phyloP scores from a whole-genome alignment of 352 stramenopile species.

The Saprolegnia diclina region DNA sequence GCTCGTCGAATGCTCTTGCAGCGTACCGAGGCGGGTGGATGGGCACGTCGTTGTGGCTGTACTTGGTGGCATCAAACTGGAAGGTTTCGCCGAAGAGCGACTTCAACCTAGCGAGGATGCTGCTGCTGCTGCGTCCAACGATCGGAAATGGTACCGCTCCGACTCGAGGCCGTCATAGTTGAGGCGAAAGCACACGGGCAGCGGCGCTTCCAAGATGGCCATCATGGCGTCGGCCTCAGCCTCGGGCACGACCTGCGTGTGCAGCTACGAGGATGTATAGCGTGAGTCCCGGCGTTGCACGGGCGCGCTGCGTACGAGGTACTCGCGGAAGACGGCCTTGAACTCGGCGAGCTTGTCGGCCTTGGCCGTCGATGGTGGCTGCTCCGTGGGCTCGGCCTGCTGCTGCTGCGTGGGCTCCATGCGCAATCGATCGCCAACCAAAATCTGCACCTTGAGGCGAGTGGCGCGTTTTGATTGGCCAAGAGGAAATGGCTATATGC shows the following conservation, averaged over 20 bases:
- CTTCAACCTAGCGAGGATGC: slow-evolving; percentile 38
- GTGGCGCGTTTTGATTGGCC: neutral
- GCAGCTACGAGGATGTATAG: slow-evolving; percentile 31
- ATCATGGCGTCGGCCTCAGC: slow-evolving; percentile 59
- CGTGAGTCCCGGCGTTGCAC: neutral
- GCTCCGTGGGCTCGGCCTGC: neutral
- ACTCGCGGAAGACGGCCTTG: slow-evolving; percentile 83
- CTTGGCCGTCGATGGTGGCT: neutral
- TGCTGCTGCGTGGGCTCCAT: neutral
- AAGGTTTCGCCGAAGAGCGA: slow-evolving; percentile 39
- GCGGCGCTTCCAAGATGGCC: slow-evolving; percentile 61
- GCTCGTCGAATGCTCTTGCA: neutral
- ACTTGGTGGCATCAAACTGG: slow-evolving; percentile 54
- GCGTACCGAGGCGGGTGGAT: slow-evolving; percentile 61
- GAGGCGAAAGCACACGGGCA: slow-evolving; percentile 77
- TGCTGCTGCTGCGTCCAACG: neutral
- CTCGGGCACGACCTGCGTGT: slow-evolving; percentile 52
- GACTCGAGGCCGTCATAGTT: slow-evolving; percentile 66
- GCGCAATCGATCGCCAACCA: neutral
- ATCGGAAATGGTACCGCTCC: slow-evolving; percentile 32
- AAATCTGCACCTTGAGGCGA: neutral
- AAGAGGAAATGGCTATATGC: neutral
- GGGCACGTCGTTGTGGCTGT: slow-evolving; percentile 43
- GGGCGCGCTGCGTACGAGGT: slow-evolving; percentile 35
- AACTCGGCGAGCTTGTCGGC: slow-evolving; percentile 49